phyloP scores from a whole-genome alignment of 2,329 filamentous ascomycete species.

The Ophiostoma sp. region DNA sequence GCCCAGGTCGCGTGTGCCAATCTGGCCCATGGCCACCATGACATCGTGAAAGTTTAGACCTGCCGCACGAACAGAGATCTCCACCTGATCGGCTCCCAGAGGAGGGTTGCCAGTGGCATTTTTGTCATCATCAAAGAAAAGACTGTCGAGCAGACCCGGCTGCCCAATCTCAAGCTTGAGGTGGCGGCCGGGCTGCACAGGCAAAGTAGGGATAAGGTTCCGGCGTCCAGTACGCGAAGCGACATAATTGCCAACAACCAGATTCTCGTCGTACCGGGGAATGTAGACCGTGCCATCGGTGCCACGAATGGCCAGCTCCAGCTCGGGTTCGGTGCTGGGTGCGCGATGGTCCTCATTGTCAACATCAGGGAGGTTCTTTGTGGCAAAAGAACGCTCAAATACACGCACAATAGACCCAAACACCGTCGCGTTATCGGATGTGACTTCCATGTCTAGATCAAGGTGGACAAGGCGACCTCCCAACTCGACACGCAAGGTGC shows the following conservation, averaged over 20 bases:
- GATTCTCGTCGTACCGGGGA: conserved; percentile 26
- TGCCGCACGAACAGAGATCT: conserved; percentile 33
- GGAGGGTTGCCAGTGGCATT: not conserved
- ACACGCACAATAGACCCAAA: conserved; percentile 12
- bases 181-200: conserved; percentile 23
- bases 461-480: conserved; percentile 25
- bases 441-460: conserved; percentile 31
- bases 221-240: conserved; percentile 24
- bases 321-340: conserved; percentile 18
- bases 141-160: conserved; percentile 31
- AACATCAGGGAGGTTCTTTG: not conserved
- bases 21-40: conserved; percentile 32
- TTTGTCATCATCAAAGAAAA: conserved; percentile 29
- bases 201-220: conserved; percentile 18
- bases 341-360: not conserved
- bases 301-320: conserved; percentile 25
- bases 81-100: conserved; percentile 28
- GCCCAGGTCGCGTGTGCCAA: conserved; percentile 28
- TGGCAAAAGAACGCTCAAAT: conserved; percentile 19
- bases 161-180: conserved; percentile 26
- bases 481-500: conserved; percentile 33
- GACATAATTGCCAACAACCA: conserved; percentile 20
- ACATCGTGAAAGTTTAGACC: conserved; percentile 39
- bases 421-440: conserved; percentile 23
- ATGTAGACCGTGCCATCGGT: conserved; percentile 21